Evolutionary conservation across 1,139 yeast species (phyloP).

Genomic region (Hyphopichia fennica): DNA sequence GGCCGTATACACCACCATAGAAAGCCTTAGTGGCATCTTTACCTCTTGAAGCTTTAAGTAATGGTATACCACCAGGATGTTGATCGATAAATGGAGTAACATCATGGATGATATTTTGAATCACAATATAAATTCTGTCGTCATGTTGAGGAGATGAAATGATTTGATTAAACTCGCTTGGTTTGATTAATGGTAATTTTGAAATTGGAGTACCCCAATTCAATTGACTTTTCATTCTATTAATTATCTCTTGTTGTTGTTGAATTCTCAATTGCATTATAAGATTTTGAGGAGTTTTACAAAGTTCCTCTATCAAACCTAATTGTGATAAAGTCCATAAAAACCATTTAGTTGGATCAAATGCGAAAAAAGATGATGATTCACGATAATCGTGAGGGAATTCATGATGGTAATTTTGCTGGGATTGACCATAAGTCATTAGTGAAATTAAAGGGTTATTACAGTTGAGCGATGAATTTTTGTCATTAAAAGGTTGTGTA

Average conservation of each 20-base stretch:
- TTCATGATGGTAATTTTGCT: slow-evolving; percentile 73
- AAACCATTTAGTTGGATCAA: slow-evolving; percentile 71
- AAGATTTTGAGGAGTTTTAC: slow-evolving; percentile 46
- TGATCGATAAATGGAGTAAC: slow-evolving; percentile 71
- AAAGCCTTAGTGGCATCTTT: slow-evolving; percentile 73
- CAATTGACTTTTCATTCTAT: slow-evolving; percentile 58
- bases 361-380: slow-evolving; percentile 45
- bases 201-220: slow-evolving; percentile 81
- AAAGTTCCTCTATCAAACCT: slow-evolving; percentile 39
- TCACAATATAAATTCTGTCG: slow-evolving; percentile 43
- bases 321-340: slow-evolving; percentile 39
- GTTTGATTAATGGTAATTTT: slow-evolving; percentile 54
- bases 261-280: slow-evolving; percentile 59
- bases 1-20: slow-evolving; percentile 74
- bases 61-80: slow-evolving; percentile 70
- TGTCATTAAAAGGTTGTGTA: slow-evolving; percentile 62
- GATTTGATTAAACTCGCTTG: slow-evolving; percentile 49
- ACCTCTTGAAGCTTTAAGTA: slow-evolving; percentile 63
- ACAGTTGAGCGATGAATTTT: slow-evolving; percentile 52
- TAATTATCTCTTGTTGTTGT: slow-evolving; percentile 63
- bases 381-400: slow-evolving; percentile 70
- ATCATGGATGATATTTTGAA: slow-evolving; percentile 65
- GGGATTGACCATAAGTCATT: slow-evolving; percentile 62
- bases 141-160: slow-evolving; percentile 35
- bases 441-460: slow-evolving; percentile 52